phyloP scores from a whole-genome alignment of 2,329 filamentous ascomycete genomes.

The Daldinia eschscholtzii region DNA sequence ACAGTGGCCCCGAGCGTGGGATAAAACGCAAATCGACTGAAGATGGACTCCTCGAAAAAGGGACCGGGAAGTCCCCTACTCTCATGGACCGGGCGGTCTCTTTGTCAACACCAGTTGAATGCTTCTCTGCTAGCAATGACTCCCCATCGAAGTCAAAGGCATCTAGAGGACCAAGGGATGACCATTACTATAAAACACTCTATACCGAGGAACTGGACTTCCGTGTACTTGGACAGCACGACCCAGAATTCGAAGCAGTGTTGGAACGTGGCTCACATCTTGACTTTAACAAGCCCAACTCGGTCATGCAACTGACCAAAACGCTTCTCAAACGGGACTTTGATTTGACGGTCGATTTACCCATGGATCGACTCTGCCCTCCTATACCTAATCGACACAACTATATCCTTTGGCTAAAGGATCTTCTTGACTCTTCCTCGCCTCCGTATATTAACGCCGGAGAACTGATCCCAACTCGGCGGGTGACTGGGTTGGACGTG shows the following conservation, averaged over 20 bases:
- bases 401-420: conserved; percentile 91
- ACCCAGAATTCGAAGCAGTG: conserved; percentile 45
- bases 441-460: conserved; percentile 61
- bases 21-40: conserved; percentile 46
- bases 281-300: conserved; percentile 83
- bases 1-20: conserved; percentile 20
- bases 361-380: conserved; percentile 84
- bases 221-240: conserved; percentile 42
- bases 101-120: background rate
- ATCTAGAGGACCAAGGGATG: conserved; percentile 17
- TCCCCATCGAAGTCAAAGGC: background rate
- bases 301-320: conserved; percentile 85
- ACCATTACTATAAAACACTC: conserved; percentile 47
- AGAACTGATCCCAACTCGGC: conserved; percentile 53
- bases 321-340: conserved; percentile 83
- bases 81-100: background rate
- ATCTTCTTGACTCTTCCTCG: conserved; percentile 78
- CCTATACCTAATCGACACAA: conserved; percentile 84
- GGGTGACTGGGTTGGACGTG: conserved; percentile 81
- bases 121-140: background rate
- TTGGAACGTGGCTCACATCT: conserved; percentile 62
- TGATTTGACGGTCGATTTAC: conserved; percentile 75
- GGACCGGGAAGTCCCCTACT: conserved; percentile 3
- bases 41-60: conserved; percentile 27
- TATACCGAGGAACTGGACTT: conserved; percentile 49